Percentiles rank a stretch among this genome's conserved stretches.
These are phyloP conservation scores for Pseudocercospora eumusae DNA, from an alignment of 2,329 filamentous ascomycete genomes.

Conservation along the genomic window DNA sequence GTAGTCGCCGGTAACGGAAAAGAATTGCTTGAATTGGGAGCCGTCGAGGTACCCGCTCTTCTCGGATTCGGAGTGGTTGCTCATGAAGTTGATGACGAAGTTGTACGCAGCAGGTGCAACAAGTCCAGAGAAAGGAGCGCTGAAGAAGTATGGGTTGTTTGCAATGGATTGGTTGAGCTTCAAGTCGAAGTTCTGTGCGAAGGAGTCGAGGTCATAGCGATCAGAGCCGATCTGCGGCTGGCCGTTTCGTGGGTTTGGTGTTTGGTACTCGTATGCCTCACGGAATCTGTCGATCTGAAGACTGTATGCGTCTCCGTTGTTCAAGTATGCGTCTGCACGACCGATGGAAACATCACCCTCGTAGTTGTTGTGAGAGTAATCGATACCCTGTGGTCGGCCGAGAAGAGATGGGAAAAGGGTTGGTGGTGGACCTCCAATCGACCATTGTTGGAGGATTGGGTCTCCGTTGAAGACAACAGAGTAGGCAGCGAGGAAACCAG, in stretches of 20 bases:
- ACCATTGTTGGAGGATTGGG: slow-evolving; percentile 26
- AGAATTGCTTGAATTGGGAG: slow-evolving; percentile 28
- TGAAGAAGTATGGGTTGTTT: slow-evolving; percentile 40
- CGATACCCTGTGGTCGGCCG: slow-evolving; percentile 31
- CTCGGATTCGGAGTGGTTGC: slow-evolving; percentile 18
- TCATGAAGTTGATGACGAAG: slow-evolving; percentile 12
- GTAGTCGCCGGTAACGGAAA: slow-evolving; percentile 18
- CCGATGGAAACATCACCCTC: slow-evolving; percentile 38
- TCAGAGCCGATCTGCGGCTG: slow-evolving; percentile 24
- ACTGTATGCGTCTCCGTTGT: slow-evolving; percentile 30
- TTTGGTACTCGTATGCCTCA: slow-evolving; percentile 23
- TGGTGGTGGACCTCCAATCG: slow-evolving; percentile 33
- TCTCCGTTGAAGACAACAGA: slow-evolving; percentile 32
- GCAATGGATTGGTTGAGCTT: slow-evolving; percentile 31
- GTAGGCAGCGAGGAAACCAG: slow-evolving; percentile 36
- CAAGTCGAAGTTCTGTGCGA: slow-evolving; percentile 19
- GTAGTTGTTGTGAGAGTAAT: slow-evolving; percentile 40
- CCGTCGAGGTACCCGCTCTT: slow-evolving; percentile 23
- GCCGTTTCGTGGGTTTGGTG: slow-evolving; percentile 26
- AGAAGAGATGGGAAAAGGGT: slow-evolving; percentile 21
- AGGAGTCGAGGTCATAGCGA: slow-evolving; percentile 29
- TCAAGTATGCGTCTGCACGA: slow-evolving; percentile 33
- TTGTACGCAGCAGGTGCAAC: background rate
- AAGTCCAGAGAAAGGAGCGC: too few species aligned
- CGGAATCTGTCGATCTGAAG: slow-evolving; percentile 27